These are phyloP conservation scores for Kitagawia praeruptora DNA, from an alignment of 129 eudicot genomes.

Conservation along the genomic window DNA sequence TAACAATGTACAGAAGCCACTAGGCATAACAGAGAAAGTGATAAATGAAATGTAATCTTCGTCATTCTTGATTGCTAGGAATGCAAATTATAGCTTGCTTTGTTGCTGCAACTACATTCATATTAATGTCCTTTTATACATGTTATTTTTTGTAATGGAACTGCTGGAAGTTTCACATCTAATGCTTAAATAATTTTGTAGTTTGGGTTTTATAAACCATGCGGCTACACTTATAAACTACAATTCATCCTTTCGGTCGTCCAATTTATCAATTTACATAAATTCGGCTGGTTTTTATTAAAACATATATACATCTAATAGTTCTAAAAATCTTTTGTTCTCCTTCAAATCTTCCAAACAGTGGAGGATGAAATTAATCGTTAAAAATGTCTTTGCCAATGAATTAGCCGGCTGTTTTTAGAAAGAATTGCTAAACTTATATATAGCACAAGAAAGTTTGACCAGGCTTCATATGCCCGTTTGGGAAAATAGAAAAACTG, in stretches of 20 bases:
- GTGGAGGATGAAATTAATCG: not conserved
- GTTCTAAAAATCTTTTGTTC: not conserved
- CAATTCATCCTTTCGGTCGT: no score
- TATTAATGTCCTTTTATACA: not conserved
- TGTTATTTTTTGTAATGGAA: not conserved
- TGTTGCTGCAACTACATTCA: not conserved
- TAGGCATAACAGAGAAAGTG: conserved; percentile 20
- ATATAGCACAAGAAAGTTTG: no score
- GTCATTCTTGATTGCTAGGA: not conserved
- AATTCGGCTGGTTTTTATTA: no score
- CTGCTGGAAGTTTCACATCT: not conserved
- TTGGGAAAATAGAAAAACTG: no score
- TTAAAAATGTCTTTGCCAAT: not conserved
- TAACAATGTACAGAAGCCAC: conserved; percentile 20
- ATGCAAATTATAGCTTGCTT: not conserved
- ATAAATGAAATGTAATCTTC: conserved; percentile 14
- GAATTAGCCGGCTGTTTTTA: no score
- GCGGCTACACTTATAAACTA: no score
- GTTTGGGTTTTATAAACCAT: not conserved
- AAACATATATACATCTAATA: not conserved
- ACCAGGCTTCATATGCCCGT: no score
- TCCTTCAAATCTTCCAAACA: not conserved
- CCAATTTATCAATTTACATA: no score
- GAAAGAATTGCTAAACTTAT: no score
- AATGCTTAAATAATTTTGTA: not conserved